Base-by-base conservation (phyloP, 352 stramenopile species). In the Pythium plurisporium region DNA sequence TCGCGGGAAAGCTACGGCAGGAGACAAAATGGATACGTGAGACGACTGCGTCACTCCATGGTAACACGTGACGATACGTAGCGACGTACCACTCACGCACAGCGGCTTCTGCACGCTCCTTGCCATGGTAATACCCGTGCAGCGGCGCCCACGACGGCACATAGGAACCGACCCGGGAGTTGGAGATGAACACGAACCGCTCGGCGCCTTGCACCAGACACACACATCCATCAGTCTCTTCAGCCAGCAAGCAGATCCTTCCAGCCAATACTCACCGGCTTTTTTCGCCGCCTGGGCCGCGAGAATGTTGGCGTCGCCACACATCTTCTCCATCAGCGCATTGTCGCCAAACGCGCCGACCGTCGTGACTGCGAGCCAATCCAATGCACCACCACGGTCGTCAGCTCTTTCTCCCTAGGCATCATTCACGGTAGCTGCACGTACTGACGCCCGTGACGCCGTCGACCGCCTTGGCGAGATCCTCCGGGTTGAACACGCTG, bases 171-270 rank as follows among this genome's bases (percentile, higher is more conserved):
- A 97, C 89, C 45, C 89, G 82, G n/a, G 89, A 94, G 54, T 94
- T 95, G n/a, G 86, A 96, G 23, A 97, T 74, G 53, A 96, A 96
- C 36, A 95, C 89, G 65, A 96, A 96, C 20, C 81, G 77, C 60
- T 94, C 73, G 0, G 58, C 79, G 6, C 71, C 73, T 82, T 37
- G 27, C 22, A 19, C 14, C 2, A 31, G 4, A n/a, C 4, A 47
- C 9, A 45, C 12, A 40, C 10, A 29, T 23, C 19, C 22, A 51
- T 48, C 30, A 33, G 8, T 34, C 22, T 27, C 31, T 8, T 14
- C 31, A 37, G 4, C 14, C 9, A 5, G 17, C 14, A 34, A 23
- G 17, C 36, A 10, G 9, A 25, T n/a, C n/a, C n/a, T n/a, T n/a
- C n/a, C n/a, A n/a, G n/a, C n/a, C n/a, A n/a, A 15, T 22, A 46